Percentiles rank a stretch among this genome's conserved stretches.
Evolutionary conservation across 2,329 filamentous ascomycete genomes (phyloP).

Genomic region (Coniochaeta ligniaria): DNA sequence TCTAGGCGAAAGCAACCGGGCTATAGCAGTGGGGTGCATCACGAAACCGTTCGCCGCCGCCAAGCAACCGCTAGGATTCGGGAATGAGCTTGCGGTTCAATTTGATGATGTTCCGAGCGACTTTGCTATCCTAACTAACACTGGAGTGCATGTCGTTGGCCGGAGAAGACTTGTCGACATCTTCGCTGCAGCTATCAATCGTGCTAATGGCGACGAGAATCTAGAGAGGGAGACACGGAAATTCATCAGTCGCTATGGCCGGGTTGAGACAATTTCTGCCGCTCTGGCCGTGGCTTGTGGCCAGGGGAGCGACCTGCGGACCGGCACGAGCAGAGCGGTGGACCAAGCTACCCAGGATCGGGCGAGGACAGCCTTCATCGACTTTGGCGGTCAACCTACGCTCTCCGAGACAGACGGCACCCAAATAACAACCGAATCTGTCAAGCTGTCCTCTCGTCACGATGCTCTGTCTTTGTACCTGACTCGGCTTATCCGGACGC

Average conservation of each 20-base stretch:
- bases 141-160: conserved; percentile 79
- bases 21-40: conserved; percentile 73
- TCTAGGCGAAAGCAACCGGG: conserved; percentile 54
- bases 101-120: conserved; percentile 79
- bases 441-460: conserved; percentile 82
- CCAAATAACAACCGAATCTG: conserved; percentile 68
- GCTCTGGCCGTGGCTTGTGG: conserved; percentile 92
- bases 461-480: conserved; percentile 85
- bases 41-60: conserved; percentile 66
- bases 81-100: conserved; percentile 94
- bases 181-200: conserved; percentile 75
- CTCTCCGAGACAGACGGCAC: conserved; percentile 72
- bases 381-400: conserved; percentile 81
- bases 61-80: conserved; percentile 67
- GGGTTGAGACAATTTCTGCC: conserved; percentile 81
- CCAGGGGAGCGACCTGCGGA: conserved; percentile 69
- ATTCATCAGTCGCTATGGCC: conserved; percentile 80
- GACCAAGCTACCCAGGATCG: conserved; percentile 82
- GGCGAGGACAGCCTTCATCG: conserved; percentile 82
- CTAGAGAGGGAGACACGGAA: conserved; percentile 75
- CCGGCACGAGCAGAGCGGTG: conserved; percentile 68
- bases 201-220: conserved; percentile 68
- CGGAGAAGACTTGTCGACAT: conserved; percentile 83
- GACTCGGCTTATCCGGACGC: conserved; percentile 74
- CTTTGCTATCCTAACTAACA: conserved; percentile 86